Percentiles rank a stretch among this genome's conserved stretches.
Evolutionary conservation across 2,329 filamentous ascomycete genomes (phyloP).

Genomic region (Fusarium zealandicum): DNA sequence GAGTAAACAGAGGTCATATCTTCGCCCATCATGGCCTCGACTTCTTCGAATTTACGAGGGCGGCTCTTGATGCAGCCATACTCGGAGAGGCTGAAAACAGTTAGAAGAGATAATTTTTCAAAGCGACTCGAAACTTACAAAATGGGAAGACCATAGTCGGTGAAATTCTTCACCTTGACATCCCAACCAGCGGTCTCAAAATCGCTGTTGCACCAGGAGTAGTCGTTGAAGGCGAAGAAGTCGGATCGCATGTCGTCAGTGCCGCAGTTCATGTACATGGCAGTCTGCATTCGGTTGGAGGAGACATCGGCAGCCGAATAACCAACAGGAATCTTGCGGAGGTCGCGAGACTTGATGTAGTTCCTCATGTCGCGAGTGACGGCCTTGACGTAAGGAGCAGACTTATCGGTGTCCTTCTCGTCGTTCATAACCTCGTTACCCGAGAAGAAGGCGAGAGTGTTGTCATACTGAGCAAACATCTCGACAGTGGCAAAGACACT

Average conservation of each 20-base stretch:
- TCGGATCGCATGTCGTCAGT: slow-evolving; percentile 83
- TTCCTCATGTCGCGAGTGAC: slow-evolving; percentile 79
- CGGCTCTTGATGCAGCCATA: slow-evolving; percentile 87
- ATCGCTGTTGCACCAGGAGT: slow-evolving; percentile 81
- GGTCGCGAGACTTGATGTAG: slow-evolving; percentile 68
- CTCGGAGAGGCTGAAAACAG: slow-evolving; percentile 74
- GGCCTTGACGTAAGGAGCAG: slow-evolving; percentile 79
- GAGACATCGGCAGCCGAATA: slow-evolving; percentile 83
- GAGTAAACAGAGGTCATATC: slow-evolving; percentile 93
- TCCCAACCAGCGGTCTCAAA: slow-evolving; percentile 81
- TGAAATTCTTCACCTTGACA: slow-evolving; percentile 87
- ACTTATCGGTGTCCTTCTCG: slow-evolving; percentile 64
- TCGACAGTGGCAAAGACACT: slow-evolving; percentile 89
- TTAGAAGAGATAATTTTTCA: no score
- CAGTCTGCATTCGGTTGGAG: slow-evolving; percentile 85
- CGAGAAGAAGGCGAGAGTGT: slow-evolving; percentile 87
- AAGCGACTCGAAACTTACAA: slow-evolving; percentile 62
- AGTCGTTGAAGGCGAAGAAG: slow-evolving; percentile 90
- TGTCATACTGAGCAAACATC: slow-evolving; percentile 80
- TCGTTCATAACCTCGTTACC: slow-evolving; percentile 84
- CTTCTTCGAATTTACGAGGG: slow-evolving; percentile 78
- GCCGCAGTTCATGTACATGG: slow-evolving; percentile 93
- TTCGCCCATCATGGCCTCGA: slow-evolving; percentile 77
- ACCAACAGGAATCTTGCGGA: slow-evolving; percentile 75
- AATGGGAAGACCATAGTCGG: slow-evolving; percentile 84